Percentiles rank a stretch among this genome's conserved stretches.
These are phyloP conservation scores for Cyberlindnera saturnus DNA, from an alignment of 805 yeast species.

Conservation along the genomic window DNA sequence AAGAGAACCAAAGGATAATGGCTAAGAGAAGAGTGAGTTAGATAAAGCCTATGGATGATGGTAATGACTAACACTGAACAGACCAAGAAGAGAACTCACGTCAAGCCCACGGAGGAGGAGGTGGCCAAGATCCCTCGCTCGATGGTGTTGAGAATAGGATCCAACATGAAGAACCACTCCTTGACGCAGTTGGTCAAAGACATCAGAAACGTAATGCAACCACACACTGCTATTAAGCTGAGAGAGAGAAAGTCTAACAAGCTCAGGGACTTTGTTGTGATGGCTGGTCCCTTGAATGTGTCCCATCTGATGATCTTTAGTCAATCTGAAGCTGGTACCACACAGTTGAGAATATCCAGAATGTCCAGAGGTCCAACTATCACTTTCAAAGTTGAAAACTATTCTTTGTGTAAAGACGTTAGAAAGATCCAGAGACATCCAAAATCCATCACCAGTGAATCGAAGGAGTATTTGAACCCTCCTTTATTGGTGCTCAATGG, in stretches of 20 bases:
- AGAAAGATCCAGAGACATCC: slow-evolving; percentile 66
- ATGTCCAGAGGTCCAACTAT: slow-evolving; percentile 94
- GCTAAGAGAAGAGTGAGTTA: slow-evolving; percentile 45
- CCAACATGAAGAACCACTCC: slow-evolving; percentile 70
- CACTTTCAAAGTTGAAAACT: slow-evolving; percentile 70
- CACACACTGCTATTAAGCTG: slow-evolving; percentile 88
- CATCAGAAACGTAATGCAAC: slow-evolving; percentile 87
- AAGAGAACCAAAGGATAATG: slow-evolving; percentile 27
- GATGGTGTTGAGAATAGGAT: slow-evolving; percentile 88
- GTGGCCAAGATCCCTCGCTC: slow-evolving; percentile 77
- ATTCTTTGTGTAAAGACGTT: slow-evolving; percentile 80
- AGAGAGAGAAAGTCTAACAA: slow-evolving; percentile 83
- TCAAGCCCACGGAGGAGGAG: slow-evolving; percentile 55
- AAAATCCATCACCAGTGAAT: slow-evolving; percentile 62
- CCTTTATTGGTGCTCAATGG: slow-evolving; percentile 92
- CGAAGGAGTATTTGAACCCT: slow-evolving; percentile 61
- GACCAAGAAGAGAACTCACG: slow-evolving; percentile 86
- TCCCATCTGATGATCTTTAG: slow-evolving; percentile 83
- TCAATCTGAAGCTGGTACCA: slow-evolving; percentile 74
- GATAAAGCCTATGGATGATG: background rate
- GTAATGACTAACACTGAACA: slow-evolving; percentile 19
- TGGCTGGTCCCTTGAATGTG: slow-evolving; percentile 96
- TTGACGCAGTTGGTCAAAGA: slow-evolving; percentile 81
- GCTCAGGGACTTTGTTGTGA: slow-evolving; percentile 89
- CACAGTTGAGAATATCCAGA: slow-evolving; percentile 76